These are phyloP conservation scores for Grosmannia penicillata DNA, from an alignment of 2,329 filamentous ascomycete species.

Conservation along the genomic window DNA sequence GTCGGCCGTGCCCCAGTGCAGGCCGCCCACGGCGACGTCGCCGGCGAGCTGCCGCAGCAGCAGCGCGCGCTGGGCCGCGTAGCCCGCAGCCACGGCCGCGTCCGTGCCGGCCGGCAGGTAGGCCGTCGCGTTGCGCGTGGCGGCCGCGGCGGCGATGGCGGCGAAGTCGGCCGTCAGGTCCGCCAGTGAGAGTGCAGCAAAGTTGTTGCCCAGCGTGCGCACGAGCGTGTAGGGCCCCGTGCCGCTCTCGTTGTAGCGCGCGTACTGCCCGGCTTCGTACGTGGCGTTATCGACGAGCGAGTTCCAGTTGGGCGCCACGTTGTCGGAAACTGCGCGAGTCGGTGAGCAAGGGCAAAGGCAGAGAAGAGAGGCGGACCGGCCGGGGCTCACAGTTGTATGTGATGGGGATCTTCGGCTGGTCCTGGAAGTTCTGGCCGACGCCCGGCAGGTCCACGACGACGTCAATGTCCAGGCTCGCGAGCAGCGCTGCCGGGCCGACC, in stretches of 20 bases:
- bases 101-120: constrained; percentile 20
- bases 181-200: constrained; percentile 20
- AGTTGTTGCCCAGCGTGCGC: constrained; percentile 15
- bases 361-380: too few species aligned
- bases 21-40: constrained; percentile 13
- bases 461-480: constrained; percentile 26
- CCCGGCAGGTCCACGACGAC: constrained; percentile 26
- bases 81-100: constrained; percentile 22
- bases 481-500: constrained; percentile 23
- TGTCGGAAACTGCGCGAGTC: constrained; percentile 9
- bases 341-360: background rate
- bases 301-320: constrained; percentile 15
- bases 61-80: constrained; percentile 17
- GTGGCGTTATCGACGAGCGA: constrained; percentile 17
- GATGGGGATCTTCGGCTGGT: constrained; percentile 22
- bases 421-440: constrained; percentile 34
- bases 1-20: constrained; percentile 17
- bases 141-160: constrained; percentile 14
- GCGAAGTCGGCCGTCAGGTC: constrained; percentile 16
- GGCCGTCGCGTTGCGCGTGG: background rate
- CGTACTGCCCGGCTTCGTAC: constrained; percentile 18
- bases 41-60: constrained; percentile 16
- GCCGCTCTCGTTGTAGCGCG: constrained; percentile 15
- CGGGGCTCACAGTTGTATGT: constrained; percentile 5
- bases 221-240: constrained; percentile 18